Evolutionary conservation across 2,329 filamentous ascomycete genomes (phyloP).

Genomic region (Colletotrichum simmondsii): DNA sequence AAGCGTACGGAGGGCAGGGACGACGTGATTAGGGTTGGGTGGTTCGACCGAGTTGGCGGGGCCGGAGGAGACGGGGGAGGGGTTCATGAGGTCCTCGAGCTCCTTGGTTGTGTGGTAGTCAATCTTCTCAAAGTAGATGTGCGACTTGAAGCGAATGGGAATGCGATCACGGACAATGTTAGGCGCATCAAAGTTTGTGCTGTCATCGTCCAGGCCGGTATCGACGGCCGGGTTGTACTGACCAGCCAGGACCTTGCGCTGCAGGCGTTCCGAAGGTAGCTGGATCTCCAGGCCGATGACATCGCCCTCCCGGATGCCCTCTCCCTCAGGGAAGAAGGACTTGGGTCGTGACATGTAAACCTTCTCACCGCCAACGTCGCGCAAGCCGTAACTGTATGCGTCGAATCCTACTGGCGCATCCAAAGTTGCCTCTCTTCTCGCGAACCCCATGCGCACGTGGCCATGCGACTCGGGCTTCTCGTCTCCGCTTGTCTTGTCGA

Average conservation of each 20-base stretch:
- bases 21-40: constrained; percentile 78
- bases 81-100: constrained; percentile 85
- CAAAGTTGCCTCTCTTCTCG: constrained; percentile 81
- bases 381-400: constrained; percentile 92
- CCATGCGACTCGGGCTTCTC: constrained; percentile 60
- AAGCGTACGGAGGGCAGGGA: constrained; percentile 83
- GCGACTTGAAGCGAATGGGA: constrained; percentile 92
- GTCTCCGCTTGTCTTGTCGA: constrained; percentile 52
- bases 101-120: constrained; percentile 91
- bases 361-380: constrained; percentile 90
- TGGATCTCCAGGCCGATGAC: constrained; percentile 94
- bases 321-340: constrained; percentile 83
- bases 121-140: constrained; percentile 93
- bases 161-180: constrained; percentile 96
- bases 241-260: constrained; percentile 88
- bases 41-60: constrained; percentile 60
- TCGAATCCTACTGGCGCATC: constrained; percentile 89
- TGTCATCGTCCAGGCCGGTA: constrained; percentile 66
- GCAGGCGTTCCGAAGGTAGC: constrained; percentile 84
- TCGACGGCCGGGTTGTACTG: constrained; percentile 90
- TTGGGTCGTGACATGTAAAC: constrained; percentile 95
- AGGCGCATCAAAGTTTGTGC: constrained; percentile 65
- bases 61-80: constrained; percentile 61
- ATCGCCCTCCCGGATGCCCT: constrained; percentile 88
- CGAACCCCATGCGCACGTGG: constrained; percentile 88